These are phyloP conservation scores for Wallacemonas collosoma DNA, from an alignment of 208 protist genomes.

Conservation along the genomic window DNA sequence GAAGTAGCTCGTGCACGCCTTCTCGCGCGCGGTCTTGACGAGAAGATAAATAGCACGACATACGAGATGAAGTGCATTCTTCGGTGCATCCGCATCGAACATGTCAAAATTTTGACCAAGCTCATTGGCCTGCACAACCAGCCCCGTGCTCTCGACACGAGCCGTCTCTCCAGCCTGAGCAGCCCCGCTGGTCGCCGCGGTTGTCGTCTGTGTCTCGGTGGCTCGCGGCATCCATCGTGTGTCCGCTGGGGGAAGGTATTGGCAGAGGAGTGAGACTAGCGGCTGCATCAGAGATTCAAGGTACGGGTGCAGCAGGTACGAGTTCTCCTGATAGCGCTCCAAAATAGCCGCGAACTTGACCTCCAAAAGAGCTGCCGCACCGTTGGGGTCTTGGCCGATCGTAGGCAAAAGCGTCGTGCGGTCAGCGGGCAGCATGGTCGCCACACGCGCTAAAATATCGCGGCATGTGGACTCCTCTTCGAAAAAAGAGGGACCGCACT, in stretches of 20 bases:
- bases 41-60: constrained; percentile 90
- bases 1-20: constrained; percentile 94
- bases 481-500: constrained; percentile 73
- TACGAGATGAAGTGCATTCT: constrained; percentile 70
- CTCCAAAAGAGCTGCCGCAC: constrained; percentile 63
- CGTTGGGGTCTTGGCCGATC: constrained; percentile 55
- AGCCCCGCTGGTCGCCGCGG: neutral
- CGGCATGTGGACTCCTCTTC: constrained; percentile 70
- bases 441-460: constrained; percentile 41
- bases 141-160: neutral
- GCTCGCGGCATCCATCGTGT: constrained; percentile 39
- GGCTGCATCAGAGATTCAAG: constrained; percentile 85
- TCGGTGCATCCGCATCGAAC: constrained; percentile 78
- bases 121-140: constrained; percentile 24
- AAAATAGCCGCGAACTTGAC: constrained; percentile 65
- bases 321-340: constrained; percentile 94
- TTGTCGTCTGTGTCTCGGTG: constrained; percentile 9
- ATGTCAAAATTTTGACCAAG: constrained; percentile 75
- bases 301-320: constrained; percentile 91
- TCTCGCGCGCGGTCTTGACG: constrained; percentile 94
- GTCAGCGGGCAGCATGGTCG: constrained; percentile 36
- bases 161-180: neutral
- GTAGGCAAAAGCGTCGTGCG: constrained; percentile 48
- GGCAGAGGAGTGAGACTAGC: constrained; percentile 68
- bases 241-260: constrained; percentile 42